Conservation (phyloP, 345 rosid genomes). For the Mangifera indica region DNA sequence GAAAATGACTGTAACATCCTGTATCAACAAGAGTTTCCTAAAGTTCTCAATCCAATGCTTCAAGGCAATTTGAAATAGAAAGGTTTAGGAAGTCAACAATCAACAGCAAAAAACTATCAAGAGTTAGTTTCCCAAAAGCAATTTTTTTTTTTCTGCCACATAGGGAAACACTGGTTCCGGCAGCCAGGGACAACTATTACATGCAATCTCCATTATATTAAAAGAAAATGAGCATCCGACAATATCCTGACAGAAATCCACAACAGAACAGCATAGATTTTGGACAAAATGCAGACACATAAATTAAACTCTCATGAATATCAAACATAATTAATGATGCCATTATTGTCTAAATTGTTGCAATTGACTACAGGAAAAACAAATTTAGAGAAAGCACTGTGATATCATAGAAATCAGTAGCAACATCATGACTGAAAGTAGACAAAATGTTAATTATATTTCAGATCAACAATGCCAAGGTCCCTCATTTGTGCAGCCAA, state of each 20-base stretch:
- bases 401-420: background rate
- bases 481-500: too few relatives aligned
- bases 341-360: background rate
- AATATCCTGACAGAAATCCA: background rate
- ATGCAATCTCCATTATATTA: background rate
- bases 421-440: background rate
- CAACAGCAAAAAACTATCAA: too few relatives aligned
- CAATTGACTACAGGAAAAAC: background rate
- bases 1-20: conserved; percentile 75
- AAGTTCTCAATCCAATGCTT: conserved; percentile 14
- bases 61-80: background rate
- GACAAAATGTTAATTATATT: background rate
- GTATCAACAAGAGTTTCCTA: conserved; percentile 23
- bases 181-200: background rate
- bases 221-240: background rate
- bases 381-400: background rate
- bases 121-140: background rate
- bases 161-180: background rate
- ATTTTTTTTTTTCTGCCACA: background rate
- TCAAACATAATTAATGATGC: background rate
- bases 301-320: background rate
- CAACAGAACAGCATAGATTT: background rate
- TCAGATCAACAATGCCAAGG: too few relatives aligned
- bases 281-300: background rate
- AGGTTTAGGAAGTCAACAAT: too few relatives aligned